Evolutionary conservation across 345 rosid species (phyloP).

Genomic region (Populus deltoides): DNA sequence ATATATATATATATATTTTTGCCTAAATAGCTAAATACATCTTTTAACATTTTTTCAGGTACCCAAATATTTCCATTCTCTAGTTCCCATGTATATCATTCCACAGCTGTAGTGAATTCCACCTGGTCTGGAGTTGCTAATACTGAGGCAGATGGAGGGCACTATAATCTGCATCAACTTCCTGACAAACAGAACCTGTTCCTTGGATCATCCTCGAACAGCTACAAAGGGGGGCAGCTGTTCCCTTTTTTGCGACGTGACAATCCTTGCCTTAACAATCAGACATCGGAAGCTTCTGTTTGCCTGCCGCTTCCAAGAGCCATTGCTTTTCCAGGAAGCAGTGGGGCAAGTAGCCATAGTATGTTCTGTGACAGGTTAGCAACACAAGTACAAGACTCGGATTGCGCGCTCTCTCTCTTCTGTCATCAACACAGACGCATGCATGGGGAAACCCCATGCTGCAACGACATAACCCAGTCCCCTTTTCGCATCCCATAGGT

Average conservation of each 20-base stretch:
- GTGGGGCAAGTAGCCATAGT: conserved; percentile 14
- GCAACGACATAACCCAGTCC: conserved; percentile 24
- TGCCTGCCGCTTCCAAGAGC: conserved; percentile 37
- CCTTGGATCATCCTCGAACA: conserved; percentile 42
- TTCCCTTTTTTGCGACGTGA: conserved; percentile 48
- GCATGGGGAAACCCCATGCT: conserved; percentile 29
- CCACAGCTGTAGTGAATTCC: conserved; percentile 37
- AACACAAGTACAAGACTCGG: conserved; percentile 44
- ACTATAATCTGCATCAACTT: conserved; percentile 29
- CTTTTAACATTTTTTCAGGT: conserved; percentile 33
- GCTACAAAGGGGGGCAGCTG: conserved; percentile 40
- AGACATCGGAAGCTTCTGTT: conserved; percentile 29
- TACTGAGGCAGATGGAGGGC: conserved; percentile 24
- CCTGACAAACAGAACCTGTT: conserved; percentile 31
- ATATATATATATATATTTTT: too few species aligned
- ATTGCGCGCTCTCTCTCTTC: conserved; percentile 97
- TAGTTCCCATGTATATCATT: conserved; percentile 47
- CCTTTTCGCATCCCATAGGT: conserved; percentile 16
- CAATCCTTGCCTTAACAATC: conserved; percentile 16
- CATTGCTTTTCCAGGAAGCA: conserved; percentile 20
- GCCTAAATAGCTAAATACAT: background rate
- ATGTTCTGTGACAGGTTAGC: conserved; percentile 50
- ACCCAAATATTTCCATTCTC: conserved; percentile 44
- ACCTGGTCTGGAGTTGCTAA: conserved; percentile 42
- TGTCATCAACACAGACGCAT: conserved; percentile 55